These are phyloP conservation scores for Zancudomyces culisetae DNA, from an alignment of 371 early-diverging fungal species.

Conservation along the genomic window DNA sequence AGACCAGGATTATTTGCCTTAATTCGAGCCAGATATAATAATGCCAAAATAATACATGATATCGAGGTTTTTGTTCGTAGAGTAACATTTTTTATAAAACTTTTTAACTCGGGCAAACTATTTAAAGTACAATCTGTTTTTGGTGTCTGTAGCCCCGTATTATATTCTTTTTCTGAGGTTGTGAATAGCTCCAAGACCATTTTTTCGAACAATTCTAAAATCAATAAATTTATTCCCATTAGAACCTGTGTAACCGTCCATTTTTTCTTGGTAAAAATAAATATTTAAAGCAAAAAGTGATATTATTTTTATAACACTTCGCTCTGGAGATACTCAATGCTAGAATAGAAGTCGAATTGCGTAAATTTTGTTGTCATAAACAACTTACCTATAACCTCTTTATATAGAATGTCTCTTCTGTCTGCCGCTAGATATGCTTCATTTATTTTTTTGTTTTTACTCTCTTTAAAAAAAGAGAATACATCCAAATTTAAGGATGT, in stretches of 20 bases:
- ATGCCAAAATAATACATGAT: constrained; percentile 26
- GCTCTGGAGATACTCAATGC: not conserved
- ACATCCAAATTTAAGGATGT: not conserved
- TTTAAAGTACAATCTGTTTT: not conserved
- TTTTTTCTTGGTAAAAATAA: too few relatives aligned
- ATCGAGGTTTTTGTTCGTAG: constrained; percentile 29
- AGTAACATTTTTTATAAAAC: constrained; percentile 24
- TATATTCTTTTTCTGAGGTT: not conserved
- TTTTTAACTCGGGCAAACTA: constrained; percentile 14
- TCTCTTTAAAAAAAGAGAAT: not conserved
- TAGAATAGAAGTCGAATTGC: not conserved
- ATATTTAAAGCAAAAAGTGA: too few relatives aligned
- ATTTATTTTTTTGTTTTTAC: not conserved
- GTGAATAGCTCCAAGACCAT: not conserved
- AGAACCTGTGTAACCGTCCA: too few relatives aligned
- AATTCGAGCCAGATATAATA: constrained; percentile 32
- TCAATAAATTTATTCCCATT: not conserved
- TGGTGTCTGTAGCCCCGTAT: not conserved
- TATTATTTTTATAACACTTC: too few relatives aligned
- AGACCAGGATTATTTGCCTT: constrained; percentile 31
- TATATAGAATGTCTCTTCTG: not conserved
- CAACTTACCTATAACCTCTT: not conserved
- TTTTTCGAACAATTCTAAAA: not conserved
- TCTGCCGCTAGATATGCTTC: not conserved
- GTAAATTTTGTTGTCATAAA: not conserved